A percentile compares a stretch with the other conserved stretches of the same genome.
Evolutionary conservation across 1,284 basidiomycete genomes (phyloP).

Genomic region (Trichosporon sp.): DNA sequence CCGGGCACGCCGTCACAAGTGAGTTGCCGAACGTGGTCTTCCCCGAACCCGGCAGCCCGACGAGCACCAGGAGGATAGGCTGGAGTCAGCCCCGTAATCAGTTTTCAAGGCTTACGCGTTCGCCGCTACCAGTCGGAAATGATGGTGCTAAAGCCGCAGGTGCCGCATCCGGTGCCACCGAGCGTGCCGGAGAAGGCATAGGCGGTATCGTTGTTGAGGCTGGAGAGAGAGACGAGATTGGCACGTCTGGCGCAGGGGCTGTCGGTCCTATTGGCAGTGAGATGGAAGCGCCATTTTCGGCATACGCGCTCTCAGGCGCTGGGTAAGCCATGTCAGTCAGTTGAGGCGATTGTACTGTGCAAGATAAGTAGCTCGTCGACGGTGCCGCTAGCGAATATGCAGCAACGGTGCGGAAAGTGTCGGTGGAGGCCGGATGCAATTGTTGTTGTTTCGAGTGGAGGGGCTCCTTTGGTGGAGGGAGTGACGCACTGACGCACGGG

Average conservation of each 20-base stretch:
- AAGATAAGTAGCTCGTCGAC: neutral
- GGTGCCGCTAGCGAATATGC: neutral
- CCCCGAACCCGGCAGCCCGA: constrained; percentile 53
- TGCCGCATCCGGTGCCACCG: neutral
- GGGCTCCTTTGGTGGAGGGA: neutral
- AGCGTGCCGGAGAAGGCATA: neutral
- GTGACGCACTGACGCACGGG: constrained; percentile 9
- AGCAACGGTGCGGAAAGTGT: neutral
- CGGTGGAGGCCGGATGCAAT: constrained; percentile 9
- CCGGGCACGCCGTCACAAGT: constrained; percentile 32
- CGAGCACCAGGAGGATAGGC: constrained; percentile 45
- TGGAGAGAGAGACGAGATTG: neutral
- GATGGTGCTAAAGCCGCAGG: too few species aligned
- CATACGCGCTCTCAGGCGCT: neutral
- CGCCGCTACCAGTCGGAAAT: too few species aligned
- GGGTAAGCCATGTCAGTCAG: neutral
- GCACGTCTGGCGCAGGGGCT: neutral
- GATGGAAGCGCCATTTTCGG: neutral
- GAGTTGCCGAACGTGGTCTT: constrained; percentile 52
- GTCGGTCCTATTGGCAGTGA: too few species aligned
- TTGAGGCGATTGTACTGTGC: neutral
- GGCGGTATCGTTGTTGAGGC: neutral
- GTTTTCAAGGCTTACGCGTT: too few species aligned
- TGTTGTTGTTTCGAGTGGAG: constrained; percentile 15
- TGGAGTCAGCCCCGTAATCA: neutral